Base-by-base conservation (phyloP, 805 yeast species). In the Wickerhamomyces bovis region DNA sequence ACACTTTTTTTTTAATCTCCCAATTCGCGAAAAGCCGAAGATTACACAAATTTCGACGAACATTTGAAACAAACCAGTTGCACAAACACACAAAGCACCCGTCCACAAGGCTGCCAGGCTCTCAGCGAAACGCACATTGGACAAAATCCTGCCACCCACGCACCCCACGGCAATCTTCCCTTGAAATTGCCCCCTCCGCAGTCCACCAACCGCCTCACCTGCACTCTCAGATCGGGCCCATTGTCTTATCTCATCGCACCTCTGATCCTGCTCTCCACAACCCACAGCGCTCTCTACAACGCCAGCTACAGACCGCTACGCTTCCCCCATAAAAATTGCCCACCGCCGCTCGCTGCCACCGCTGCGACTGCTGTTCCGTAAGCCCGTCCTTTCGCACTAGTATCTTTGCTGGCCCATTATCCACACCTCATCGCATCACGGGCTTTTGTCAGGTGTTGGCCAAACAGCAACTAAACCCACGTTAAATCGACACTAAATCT, bases 381-480 rank as follows among this genome's bases (percentile, higher is more conserved):
- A 7, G n/a, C 6, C 31, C 31, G n/a, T n/a, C n/a, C n/a, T n/a
- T n/a, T n/a, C n/a, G n/a, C n/a, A n/a, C n/a, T n/a, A n/a, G n/a
- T n/a, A n/a, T n/a, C n/a, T n/a, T n/a, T n/a, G n/a, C n/a, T n/a
- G n/a, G n/a, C n/a, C 20, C 36, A 18, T 33, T 33, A 20, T 33
- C 20, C 16, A 33, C 36, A 47, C 45, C 53, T 49, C 48, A 49
- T 43, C 54, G 46, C 51, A 46, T 47, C 47, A 20, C 45, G 25
- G n/a, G 20, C 7, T 19, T 36, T 36, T 33, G n/a, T n/a, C n/a
- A n/a, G n/a, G n/a, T n/a, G n/a, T n/a, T n/a, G n/a, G n/a, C n/a
- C 20, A n/a, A n/a, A 6, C 11, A 16, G 3, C 36, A 33, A 13
- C 11, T 10, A 22, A 22, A 22, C 13, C 10, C 10, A 6, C 31